Conservation (phyloP, 805 yeast genomes). For the Suhomyces pyralidae region DNA sequence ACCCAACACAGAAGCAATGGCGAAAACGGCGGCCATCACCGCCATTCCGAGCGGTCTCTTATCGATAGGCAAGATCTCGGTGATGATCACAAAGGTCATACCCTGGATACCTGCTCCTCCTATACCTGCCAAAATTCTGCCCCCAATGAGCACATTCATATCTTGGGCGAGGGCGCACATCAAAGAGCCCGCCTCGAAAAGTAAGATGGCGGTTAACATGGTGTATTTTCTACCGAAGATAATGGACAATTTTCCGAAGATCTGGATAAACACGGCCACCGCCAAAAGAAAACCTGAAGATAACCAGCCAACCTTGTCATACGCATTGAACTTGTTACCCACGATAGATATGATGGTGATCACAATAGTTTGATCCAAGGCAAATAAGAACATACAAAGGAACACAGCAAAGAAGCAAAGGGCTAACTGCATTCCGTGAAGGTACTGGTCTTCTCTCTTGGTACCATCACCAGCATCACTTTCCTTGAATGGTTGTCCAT, state of each 20-base stretch:
- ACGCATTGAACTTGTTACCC: constrained; percentile 34
- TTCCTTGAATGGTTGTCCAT: constrained; percentile 21
- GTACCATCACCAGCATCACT: constrained; percentile 45
- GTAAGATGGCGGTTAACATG: constrained; percentile 21
- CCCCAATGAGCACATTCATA: constrained; percentile 42
- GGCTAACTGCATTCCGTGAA: constrained; percentile 25
- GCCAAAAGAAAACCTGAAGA: constrained; percentile 36
- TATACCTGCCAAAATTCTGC: constrained; percentile 36
- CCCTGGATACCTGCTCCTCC: constrained; percentile 38
- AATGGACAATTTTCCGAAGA: constrained; percentile 37
- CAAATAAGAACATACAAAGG: constrained; percentile 31
- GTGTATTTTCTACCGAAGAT: constrained; percentile 36
- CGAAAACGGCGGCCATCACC: constrained; percentile 16
- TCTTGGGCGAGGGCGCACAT: constrained; percentile 34
- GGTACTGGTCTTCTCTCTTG: constrained; percentile 34
- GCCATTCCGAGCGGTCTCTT: constrained; percentile 23
- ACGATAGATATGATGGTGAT: constrained; percentile 32
- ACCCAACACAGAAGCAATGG: constrained; percentile 23
- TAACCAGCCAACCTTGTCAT: constrained; percentile 37
- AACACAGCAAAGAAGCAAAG: constrained; percentile 27
- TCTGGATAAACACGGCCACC: constrained; percentile 32
- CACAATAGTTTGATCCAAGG: constrained; percentile 41
- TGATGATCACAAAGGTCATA: constrained; percentile 24
- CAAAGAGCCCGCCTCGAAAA: constrained; percentile 35
- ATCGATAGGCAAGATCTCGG: constrained; percentile 31